These are phyloP conservation scores for Aspergillus texensis DNA, from an alignment of 2,329 filamentous ascomycete genomes.

Conservation along the genomic window DNA sequence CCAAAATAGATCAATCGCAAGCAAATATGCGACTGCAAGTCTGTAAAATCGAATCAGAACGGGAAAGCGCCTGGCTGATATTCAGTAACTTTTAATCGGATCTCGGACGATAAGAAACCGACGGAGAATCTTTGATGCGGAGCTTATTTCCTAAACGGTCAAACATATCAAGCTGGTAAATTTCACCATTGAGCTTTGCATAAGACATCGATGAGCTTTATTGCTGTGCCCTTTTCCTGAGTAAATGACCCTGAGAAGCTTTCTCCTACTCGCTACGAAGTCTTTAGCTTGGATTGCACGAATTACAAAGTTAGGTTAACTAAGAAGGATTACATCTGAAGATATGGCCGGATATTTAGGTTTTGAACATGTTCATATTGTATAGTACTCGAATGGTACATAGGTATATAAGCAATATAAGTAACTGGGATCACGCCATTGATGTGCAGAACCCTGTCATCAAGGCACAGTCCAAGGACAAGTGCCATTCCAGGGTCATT, in stretches of 20 bases:
- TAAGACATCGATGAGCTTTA: neutral
- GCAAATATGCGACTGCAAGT: neutral
- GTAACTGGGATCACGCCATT: neutral
- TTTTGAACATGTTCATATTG: neutral
- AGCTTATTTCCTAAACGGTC: neutral
- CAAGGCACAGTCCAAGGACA: neutral
- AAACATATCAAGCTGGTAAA: neutral
- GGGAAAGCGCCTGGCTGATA: neutral
- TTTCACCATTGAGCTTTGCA: neutral
- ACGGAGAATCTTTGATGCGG: conserved; percentile 31
- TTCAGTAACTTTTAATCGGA: neutral
- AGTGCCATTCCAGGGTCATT: conserved; percentile 17
- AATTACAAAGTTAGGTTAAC: neutral
- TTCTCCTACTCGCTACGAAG: neutral
- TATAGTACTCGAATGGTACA: neutral
- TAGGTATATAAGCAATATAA: neutral
- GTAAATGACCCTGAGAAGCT: neutral
- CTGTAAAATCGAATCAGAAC: neutral
- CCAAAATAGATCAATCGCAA: conserved; percentile 10
- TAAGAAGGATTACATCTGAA: neutral
- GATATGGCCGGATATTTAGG: neutral
- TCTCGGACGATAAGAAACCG: conserved; percentile 23
- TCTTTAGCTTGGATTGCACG: neutral
- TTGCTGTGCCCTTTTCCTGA: neutral
- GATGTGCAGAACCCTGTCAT: conserved; percentile 21